A percentile compares a stretch with the other conserved stretches of the same genome.
Conservation (phyloP, 495 filamentous ascomycete species). For the Penicillium cosmopolitanum region DNA sequence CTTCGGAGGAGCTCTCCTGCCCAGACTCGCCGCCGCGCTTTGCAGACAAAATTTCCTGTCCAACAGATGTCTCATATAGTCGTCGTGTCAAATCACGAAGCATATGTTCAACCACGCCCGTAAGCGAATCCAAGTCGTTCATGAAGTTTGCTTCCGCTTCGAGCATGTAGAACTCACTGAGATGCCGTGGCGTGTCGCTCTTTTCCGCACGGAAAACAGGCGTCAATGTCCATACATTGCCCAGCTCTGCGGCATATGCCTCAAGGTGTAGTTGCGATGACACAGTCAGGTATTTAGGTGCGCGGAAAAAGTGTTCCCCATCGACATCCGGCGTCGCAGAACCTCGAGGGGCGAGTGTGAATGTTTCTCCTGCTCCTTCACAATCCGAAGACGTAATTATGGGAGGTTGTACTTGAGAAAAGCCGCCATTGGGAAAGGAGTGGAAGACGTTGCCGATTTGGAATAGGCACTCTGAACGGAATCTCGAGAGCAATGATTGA, state of each 20-base stretch:
- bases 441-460: constrained; percentile 74
- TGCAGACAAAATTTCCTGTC: constrained; percentile 62
- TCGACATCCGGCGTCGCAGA: constrained; percentile 31
- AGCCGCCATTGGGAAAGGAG: constrained; percentile 56
- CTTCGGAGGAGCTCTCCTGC: constrained; percentile 36
- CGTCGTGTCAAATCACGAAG: constrained; percentile 62
- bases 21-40: constrained; percentile 44
- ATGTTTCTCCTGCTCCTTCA: constrained; percentile 96
- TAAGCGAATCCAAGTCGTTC: constrained; percentile 67
- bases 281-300: constrained; percentile 92
- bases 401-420: constrained; percentile 87
- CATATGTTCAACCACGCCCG: constrained; percentile 78
- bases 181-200: constrained; percentile 90
- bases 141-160: constrained; percentile 87
- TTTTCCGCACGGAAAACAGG: constrained; percentile 94
- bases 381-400: constrained; percentile 97
- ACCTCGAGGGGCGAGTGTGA: constrained; percentile 62
- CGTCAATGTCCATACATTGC: constrained; percentile 91
- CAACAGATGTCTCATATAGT: constrained; percentile 59
- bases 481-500: constrained; percentile 77
- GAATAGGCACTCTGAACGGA: constrained; percentile 86
- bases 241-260: constrained; percentile 84
- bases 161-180: constrained; percentile 99
- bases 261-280: constrained; percentile 95
- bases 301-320: constrained; percentile 70